A percentile compares a stretch with the other conserved stretches of the same genome.
These are phyloP conservation scores for Fusarium nygamai DNA, from an alignment of 2,329 filamentous ascomycete genomes.

Conservation along the genomic window DNA sequence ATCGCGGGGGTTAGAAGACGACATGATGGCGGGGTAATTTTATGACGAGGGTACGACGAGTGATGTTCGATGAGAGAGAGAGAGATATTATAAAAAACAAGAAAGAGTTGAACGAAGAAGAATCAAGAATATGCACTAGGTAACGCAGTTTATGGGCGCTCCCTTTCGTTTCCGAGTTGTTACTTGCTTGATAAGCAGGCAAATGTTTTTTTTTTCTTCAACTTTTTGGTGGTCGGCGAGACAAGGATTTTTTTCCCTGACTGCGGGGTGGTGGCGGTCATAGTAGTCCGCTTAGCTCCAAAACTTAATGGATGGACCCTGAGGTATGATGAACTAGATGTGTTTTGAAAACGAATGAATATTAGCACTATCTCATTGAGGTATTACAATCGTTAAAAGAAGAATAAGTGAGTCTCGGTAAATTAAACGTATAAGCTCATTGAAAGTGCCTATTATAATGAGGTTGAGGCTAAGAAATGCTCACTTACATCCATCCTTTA, in stretches of 20 bases:
- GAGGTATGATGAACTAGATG: background rate
- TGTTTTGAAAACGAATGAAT: background rate
- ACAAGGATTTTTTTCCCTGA: conserved; percentile 39
- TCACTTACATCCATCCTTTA: background rate
- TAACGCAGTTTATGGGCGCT: background rate
- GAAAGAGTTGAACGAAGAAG: background rate
- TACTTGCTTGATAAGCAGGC: conserved; percentile 45
- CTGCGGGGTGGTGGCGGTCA: conserved; percentile 43
- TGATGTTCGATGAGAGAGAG: background rate
- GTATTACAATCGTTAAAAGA: too few species aligned
- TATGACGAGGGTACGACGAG: background rate
- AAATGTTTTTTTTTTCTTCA: conserved; percentile 25
- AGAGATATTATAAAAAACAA: background rate
- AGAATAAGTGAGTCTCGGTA: background rate
- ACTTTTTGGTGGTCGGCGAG: conserved; percentile 26
- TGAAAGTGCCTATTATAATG: background rate
- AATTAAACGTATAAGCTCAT: background rate
- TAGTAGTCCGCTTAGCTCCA: conserved; percentile 14
- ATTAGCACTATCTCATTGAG: background rate
- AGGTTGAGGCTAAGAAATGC: background rate
- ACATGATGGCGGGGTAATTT: conserved; percentile 46
- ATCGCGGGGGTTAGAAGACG: conserved; percentile 43
- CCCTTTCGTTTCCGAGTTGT: conserved; percentile 16
- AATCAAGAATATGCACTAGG: background rate
- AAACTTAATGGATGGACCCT: background rate